These are phyloP conservation scores for Rhodotorula sp. DNA, from an alignment of 1,284 basidiomycete species.

Conservation along the genomic window DNA sequence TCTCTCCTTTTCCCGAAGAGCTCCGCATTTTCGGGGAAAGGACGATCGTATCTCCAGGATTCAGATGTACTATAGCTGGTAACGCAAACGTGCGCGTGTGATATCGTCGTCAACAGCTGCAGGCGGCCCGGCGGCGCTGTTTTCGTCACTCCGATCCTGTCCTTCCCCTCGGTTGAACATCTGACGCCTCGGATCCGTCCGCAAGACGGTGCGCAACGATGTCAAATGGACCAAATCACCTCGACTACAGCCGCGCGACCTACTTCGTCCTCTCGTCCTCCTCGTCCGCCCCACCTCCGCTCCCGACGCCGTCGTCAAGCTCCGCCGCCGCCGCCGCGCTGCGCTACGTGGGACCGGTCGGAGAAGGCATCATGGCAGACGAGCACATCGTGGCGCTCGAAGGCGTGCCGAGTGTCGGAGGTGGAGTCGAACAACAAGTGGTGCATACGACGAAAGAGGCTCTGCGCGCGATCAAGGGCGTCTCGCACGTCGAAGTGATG, in stretches of 20 bases:
- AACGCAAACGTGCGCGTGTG: too few relatives aligned
- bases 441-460: background rate
- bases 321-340: too few relatives aligned
- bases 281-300: constrained; percentile 1
- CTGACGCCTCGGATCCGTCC: too few relatives aligned
- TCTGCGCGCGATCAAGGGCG: background rate
- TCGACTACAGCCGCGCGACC: background rate
- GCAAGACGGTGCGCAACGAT: background rate
- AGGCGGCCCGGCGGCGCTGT: too few relatives aligned
- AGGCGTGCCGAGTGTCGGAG: background rate
- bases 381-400: background rate
- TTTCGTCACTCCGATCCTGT: too few relatives aligned
- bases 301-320: too few relatives aligned
- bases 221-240: background rate
- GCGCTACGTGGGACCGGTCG: background rate
- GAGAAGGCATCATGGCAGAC: background rate
- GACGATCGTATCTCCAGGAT: too few relatives aligned
- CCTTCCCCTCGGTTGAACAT: too few relatives aligned
- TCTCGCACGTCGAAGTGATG: background rate
- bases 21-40: too few relatives aligned
- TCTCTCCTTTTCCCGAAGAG: too few relatives aligned
- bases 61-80: too few relatives aligned
- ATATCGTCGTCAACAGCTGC: too few relatives aligned
- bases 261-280: constrained; percentile 1
- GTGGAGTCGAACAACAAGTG: background rate